A percentile compares a stretch with the other conserved stretches of the same genome.
phyloP scores from a whole-genome alignment of 148 eudicot species.

The Diospyros lotus region DNA sequence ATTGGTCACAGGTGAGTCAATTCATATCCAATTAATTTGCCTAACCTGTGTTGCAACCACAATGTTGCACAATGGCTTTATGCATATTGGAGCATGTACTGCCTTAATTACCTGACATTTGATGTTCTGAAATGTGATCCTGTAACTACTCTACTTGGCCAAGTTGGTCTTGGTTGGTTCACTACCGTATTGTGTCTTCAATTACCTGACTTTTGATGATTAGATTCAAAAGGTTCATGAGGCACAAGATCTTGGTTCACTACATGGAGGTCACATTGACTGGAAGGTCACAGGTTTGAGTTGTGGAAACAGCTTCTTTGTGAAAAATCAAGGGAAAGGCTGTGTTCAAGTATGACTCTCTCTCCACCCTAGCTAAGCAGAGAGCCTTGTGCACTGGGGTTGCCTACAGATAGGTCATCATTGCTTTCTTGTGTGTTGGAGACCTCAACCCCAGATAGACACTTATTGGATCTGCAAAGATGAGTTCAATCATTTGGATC shows the following conservation, averaged over 20 bases:
- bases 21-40: background rate
- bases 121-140: background rate
- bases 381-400: too few species aligned
- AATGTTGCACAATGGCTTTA: background rate
- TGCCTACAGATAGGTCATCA: too few species aligned
- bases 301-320: too few species aligned
- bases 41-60: background rate
- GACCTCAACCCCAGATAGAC: too few species aligned
- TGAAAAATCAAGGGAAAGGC: too few species aligned
- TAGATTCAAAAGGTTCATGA: background rate
- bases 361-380: too few species aligned
- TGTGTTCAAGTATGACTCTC: too few species aligned
- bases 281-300: too few species aligned
- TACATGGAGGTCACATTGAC: background rate
- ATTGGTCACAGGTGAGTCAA: slow-evolving; percentile 89
- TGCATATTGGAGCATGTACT: background rate
- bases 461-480: too few species aligned
- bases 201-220: background rate
- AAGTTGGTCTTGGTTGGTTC: background rate
- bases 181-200: background rate
- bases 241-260: background rate
- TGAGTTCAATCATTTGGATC: too few species aligned
- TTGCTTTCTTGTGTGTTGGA: too few species aligned
- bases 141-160: background rate
- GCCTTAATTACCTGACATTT: background rate